phyloP scores from a whole-genome alignment of 306 rosid species.

The Cyamopsis tetragonoloba region DNA sequence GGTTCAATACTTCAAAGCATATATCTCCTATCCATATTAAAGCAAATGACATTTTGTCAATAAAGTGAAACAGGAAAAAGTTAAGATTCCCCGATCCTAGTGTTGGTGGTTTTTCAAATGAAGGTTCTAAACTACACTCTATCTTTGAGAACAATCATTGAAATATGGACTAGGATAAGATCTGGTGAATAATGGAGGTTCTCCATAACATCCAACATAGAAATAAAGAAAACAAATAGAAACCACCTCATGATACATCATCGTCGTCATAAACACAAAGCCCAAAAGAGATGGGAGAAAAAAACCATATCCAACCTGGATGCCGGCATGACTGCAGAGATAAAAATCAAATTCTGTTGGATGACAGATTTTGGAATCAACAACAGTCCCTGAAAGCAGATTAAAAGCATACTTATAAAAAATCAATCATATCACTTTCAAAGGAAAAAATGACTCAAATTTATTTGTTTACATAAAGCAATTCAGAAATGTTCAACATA shows the following conservation, averaged over 20 bases:
- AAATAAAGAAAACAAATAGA: neutral
- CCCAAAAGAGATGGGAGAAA: neutral
- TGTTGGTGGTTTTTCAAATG: neutral
- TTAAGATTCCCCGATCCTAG: neutral
- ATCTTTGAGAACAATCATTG: neutral
- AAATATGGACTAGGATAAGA: neutral
- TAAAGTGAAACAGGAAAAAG: neutral
- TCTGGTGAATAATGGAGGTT: neutral
- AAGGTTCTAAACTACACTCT: neutral
- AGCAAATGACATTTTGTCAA: neutral
- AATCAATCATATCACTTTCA: neutral
- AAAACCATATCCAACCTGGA: conserved; percentile 48
- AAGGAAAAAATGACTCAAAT: neutral
- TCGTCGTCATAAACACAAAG: neutral
- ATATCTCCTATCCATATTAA: neutral
- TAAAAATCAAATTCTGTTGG: conserved; percentile 96
- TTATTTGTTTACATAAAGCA: neutral
- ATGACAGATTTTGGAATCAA: conserved; percentile 90
- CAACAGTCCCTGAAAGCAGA: conserved; percentile 70
- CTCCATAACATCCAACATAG: neutral
- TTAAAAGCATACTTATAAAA: neutral
- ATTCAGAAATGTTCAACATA: conserved; percentile 9
- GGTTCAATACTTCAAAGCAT: neutral
- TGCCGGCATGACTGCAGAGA: conserved; percentile 95
- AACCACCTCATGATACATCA: neutral